These are phyloP conservation scores for Phytophthora crassamura DNA, from an alignment of 352 stramenopile species.

Conservation along the genomic window DNA sequence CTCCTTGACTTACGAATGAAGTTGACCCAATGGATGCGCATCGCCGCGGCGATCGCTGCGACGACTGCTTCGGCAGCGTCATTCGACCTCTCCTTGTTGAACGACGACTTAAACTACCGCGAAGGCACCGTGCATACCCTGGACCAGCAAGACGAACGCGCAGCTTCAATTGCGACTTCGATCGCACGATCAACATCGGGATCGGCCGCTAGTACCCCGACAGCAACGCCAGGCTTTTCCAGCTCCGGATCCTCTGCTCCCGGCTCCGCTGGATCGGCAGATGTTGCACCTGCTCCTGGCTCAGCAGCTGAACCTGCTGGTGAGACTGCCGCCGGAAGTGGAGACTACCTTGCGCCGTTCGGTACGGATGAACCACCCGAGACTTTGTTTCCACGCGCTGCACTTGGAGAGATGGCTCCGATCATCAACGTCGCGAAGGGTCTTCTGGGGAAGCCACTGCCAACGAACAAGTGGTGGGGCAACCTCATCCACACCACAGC, in stretches of 20 bases:
- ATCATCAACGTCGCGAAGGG: constrained; percentile 62
- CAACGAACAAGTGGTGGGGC: constrained; percentile 85
- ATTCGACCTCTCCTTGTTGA: constrained; percentile 28
- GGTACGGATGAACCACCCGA: constrained; percentile 45
- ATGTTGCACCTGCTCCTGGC: not conserved
- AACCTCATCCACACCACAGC: constrained; percentile 68
- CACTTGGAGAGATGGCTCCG: constrained; percentile 50
- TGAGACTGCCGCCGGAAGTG: not conserved
- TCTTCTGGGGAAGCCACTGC: constrained; percentile 50
- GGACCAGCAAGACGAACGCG: constrained; percentile 22
- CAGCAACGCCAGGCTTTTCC: not conserved
- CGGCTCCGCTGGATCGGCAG: not conserved
- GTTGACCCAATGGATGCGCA: constrained; percentile 17
- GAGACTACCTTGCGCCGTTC: constrained; percentile 44
- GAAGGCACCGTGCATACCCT: constrained; percentile 20
- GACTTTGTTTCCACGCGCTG: constrained; percentile 49
- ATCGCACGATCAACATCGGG: not conserved
- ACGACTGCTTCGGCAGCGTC: constrained; percentile 6
- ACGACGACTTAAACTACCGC: constrained; percentile 15
- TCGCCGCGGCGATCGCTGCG: constrained; percentile 19
- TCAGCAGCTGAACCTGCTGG: constrained; percentile 6
- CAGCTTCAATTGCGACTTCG: constrained; percentile 6
- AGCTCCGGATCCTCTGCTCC: not conserved
- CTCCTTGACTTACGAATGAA: constrained; percentile 15
- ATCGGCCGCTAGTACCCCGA: not conserved